Percentiles rank a stretch among this genome's conserved stretches.
Evolutionary conservation across 352 stramenopile species (phyloP).

Genomic region (Phytophthora hybrid): DNA sequence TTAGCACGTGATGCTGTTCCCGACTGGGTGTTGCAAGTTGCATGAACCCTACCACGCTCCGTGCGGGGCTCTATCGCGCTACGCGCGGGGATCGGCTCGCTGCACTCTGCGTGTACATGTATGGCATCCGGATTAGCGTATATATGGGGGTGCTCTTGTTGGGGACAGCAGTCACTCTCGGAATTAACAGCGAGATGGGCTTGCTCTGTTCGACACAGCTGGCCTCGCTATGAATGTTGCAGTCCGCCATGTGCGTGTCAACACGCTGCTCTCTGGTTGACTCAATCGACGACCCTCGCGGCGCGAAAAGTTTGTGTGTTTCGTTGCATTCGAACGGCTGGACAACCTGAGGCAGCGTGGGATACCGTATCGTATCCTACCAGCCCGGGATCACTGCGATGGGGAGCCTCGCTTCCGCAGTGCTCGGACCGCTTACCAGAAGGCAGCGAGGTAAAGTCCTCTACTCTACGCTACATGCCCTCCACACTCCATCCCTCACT

Average conservation of each 20-base stretch:
- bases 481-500: slow-evolving; percentile 15
- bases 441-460: neutral
- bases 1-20: too few species aligned
- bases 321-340: slow-evolving; percentile 21
- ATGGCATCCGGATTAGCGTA: too few species aligned
- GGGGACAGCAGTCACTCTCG: too few species aligned
- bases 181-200: neutral
- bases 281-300: slow-evolving; percentile 16
- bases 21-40: too few species aligned
- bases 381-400: neutral
- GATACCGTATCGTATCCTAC: slow-evolving; percentile 17
- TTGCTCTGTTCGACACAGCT: slow-evolving; percentile 16
- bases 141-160: too few species aligned
- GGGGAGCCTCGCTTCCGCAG: slow-evolving; percentile 14
- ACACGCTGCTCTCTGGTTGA: slow-evolving; percentile 4
- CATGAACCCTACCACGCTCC: too few species aligned
- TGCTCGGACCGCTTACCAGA: neutral
- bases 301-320: slow-evolving; percentile 12
- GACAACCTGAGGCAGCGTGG: slow-evolving; percentile 8
- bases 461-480: too few species aligned
- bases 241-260: slow-evolving; percentile 6
- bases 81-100: too few species aligned
- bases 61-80: too few species aligned
- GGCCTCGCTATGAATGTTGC: slow-evolving; percentile 22
- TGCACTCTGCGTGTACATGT: too few species aligned